Base-by-base conservation (phyloP, 2,329 filamentous ascomycete genomes). In the Colletotrichum tamarilloi region DNA sequence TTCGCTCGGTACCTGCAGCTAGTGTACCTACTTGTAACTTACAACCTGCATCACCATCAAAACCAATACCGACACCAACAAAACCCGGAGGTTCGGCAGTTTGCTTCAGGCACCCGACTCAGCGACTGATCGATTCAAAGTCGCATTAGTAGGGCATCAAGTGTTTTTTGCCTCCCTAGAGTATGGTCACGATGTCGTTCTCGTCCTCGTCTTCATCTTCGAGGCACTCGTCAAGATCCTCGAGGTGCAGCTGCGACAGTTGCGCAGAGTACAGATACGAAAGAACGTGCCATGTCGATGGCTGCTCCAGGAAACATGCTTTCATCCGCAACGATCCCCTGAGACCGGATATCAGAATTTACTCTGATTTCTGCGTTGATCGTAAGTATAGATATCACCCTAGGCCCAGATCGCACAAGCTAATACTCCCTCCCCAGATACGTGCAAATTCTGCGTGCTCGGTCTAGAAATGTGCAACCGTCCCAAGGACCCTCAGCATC, bases 351-450 rank as follows among this genome's bases (percentile, higher is more conserved):
- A 56, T 70, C 56, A 66, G 56, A 22, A 35, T 73, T 35, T 73
- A 73, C 56, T 73, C 71, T 1, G 71, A 73, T 9, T 73, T 71
- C 19, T 73, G 70, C 32, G 70, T 70, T 3, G 71, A 73, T 26
- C 71, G 71, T 71, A 16, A 62, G 71, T 66, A 16, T 1, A 14
- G 1, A 49, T 16, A 2, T 3, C 9, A 7, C 16, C 5, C 19
- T 7, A 22, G 38, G n/a, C 5, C 30, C 1, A 4, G 12, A 3
- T 63, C 1, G 12, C 6, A 7, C 2, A 62, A 16, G 22, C 68
- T 70, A 16, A 24, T 22, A 4, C 9, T 26, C 38, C 12, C 14
- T 12, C 1, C 3, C 11, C 16, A 73, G 71, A 73, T 14, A 73
- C 71, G 4, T 73, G 71, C 49, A 66, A 66, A 8, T 71, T 26